phyloP scores from a whole-genome alignment of 164 flowering plant species.

The Houttuynia cordata region DNA sequence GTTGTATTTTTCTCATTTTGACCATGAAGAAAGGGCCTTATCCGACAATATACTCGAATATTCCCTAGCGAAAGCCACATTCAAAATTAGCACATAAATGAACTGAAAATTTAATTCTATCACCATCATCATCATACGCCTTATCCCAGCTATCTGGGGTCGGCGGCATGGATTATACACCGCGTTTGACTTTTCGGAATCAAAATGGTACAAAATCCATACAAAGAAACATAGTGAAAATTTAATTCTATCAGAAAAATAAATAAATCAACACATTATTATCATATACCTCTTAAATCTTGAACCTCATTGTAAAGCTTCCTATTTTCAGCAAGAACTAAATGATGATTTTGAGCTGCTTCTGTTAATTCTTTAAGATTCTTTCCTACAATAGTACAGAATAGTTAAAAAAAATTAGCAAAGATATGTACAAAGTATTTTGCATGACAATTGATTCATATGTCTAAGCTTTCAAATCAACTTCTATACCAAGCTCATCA shows the following conservation, averaged over 20 bases:
- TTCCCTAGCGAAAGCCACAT: constrained; percentile 38
- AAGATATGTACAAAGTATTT: neutral
- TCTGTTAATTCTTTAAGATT: constrained; percentile 61
- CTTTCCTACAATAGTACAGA: constrained; percentile 27
- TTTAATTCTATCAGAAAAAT: too few relatives aligned
- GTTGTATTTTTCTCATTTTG: constrained; percentile 64
- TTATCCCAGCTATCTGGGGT: too few relatives aligned
- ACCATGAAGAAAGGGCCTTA: constrained; percentile 84
- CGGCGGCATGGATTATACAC: too few relatives aligned
- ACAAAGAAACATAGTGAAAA: too few relatives aligned
- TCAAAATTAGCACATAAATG: too few relatives aligned
- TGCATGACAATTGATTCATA: constrained; percentile 4
- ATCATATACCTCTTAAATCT: constrained; percentile 69
- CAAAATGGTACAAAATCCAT: too few relatives aligned
- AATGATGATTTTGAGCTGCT: constrained; percentile 76
- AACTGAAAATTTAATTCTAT: too few relatives aligned
- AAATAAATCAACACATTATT: too few relatives aligned
- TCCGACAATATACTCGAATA: constrained; percentile 90
- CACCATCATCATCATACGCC: too few relatives aligned
- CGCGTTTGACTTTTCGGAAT: too few relatives aligned
- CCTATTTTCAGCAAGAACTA: constrained; percentile 76
- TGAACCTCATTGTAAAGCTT: constrained; percentile 90
- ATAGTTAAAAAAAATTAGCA: neutral
- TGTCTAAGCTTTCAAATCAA: neutral
- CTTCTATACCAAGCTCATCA: constrained; percentile 44